Evolutionary conservation across 768 basidiomycete species (phyloP).

Genomic region (Podaxis mareebaensis): DNA sequence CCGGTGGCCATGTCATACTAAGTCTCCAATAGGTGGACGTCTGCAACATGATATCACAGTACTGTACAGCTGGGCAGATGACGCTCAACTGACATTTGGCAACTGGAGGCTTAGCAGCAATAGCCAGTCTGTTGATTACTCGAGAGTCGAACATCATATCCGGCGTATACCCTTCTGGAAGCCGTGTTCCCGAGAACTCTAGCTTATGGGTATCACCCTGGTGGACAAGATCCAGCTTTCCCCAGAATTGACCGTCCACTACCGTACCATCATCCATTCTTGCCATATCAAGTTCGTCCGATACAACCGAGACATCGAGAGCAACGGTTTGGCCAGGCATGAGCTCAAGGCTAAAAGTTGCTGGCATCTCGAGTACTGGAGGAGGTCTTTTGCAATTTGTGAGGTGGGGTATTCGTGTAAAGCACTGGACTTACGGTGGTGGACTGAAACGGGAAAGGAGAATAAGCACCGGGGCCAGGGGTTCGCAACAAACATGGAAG

Average conservation of each 20-base stretch:
- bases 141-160: conserved; percentile 77
- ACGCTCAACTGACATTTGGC: conserved; percentile 80
- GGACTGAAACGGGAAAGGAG: conserved; percentile 36
- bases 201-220: conserved; percentile 73
- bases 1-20: conserved; percentile 76
- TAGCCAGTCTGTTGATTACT: conserved; percentile 74
- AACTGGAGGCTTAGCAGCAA: conserved; percentile 69
- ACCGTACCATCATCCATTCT: conserved; percentile 87
- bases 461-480: conserved; percentile 23
- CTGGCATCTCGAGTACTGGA: conserved; percentile 86
- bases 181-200: conserved; percentile 81
- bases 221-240: conserved; percentile 83
- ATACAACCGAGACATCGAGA: conserved; percentile 75
- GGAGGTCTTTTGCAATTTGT: conserved; percentile 42
- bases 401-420: not conserved
- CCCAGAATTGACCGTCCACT: conserved; percentile 87
- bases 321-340: conserved; percentile 77
- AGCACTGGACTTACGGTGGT: conserved; percentile 41
- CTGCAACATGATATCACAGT: conserved; percentile 75
- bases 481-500: conserved; percentile 16
- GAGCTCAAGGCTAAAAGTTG: conserved; percentile 81
- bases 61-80: conserved; percentile 70
- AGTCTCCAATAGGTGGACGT: conserved; percentile 77
- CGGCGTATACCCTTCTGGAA: conserved; percentile 62
- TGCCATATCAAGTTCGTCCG: conserved; percentile 88